These are phyloP conservation scores for Trichocladium uniseriatum DNA, from an alignment of 495 filamentous ascomycete species.

Conservation along the genomic window DNA sequence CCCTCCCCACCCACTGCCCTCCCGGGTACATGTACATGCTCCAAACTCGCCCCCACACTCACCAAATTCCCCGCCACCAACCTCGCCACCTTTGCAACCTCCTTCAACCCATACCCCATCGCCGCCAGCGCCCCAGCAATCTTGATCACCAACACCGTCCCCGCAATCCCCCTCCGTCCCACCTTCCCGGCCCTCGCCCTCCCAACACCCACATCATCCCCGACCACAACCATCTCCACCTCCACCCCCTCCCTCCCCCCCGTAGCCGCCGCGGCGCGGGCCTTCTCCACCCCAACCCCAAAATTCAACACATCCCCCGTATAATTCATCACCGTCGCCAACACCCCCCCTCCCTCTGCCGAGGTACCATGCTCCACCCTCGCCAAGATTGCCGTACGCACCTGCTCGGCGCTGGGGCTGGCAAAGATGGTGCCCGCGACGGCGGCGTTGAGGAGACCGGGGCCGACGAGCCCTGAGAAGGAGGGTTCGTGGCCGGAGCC, in stretches of 20 bases:
- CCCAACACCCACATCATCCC: conserved; percentile 93
- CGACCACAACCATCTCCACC: conserved; percentile 89
- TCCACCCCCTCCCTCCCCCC: conserved; percentile 78
- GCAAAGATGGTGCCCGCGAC: conserved; percentile 95
- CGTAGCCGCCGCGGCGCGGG: conserved; percentile 68
- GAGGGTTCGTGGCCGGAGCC: conserved; percentile 90
- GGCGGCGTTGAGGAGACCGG: conserved; percentile 71
- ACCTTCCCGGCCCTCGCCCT: conserved; percentile 77
- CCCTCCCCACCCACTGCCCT: conserved; percentile 42
- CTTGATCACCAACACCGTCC: conserved; percentile 84
- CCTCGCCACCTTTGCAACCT: conserved; percentile 63
- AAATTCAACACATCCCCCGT: conserved; percentile 90
- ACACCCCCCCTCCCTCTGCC: conserved; percentile 38
- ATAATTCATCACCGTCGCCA: conserved; percentile 62
- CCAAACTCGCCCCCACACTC: conserved; percentile 74
- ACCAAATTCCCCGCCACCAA: conserved; percentile 68
- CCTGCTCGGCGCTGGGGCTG: conserved; percentile 76
- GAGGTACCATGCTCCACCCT: conserved; percentile 47
- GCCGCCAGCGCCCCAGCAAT: conserved; percentile 79
- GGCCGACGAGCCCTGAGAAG: conserved; percentile 60
- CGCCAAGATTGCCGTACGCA: conserved; percentile 64
- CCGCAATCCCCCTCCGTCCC: conserved; percentile 82
- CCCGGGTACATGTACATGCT: conserved; percentile 92
- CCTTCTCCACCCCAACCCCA: conserved; percentile 90
- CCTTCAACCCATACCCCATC: conserved; percentile 50